Base-by-base conservation (phyloP, 2,329 filamentous ascomycete genomes). In the Gliomastix tumulicola region DNA sequence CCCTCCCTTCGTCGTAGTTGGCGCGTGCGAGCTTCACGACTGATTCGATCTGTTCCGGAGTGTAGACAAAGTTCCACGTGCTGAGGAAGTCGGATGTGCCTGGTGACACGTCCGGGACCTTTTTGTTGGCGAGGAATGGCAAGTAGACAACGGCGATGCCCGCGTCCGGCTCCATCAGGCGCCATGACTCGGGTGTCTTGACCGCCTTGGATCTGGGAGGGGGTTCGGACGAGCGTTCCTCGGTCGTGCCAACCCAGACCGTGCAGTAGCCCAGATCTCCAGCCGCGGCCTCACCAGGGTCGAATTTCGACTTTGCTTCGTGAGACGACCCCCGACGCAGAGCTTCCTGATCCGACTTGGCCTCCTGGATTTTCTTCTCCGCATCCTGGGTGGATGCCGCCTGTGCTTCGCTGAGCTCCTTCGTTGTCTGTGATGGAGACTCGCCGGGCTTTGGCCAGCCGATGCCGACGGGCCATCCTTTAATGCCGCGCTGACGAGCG, bases 41-140 rank as follows among this genome's bases (percentile, higher is more conserved):
- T 19, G 77, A 76, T 48, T 97, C 89, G 36, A 98, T 80, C 57
- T 98, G 83, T 39, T 92, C 82, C 0, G 88, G 82, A 3, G 85
- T 94, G 58, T 97, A 98, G 21, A 96, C 81, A 55, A 97, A 97
- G 55, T 98, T 98, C 92, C 92, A 98, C 0, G 92, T 98, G 47
- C 80, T 87, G 67, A 97, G 79, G 60, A 88, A 97, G 41, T 95
- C 88, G 36, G 78, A 84, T 3, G 74, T 76, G 18, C 81, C 79
- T 0, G 92, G 92, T 47, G 95, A 84, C n/a, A 97, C 82, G 30
- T 78, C 84, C 0, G 81, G 74, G 0, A 88, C 82, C 41, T 83
- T 82, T 0, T 82, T 74, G 55, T 98, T 97, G 20, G 83, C 76
- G 12, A 97, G 68, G 43, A 96, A 82, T 0, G 92, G 92, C 50